Evolutionary conservation across 2,329 filamentous ascomycete genomes (phyloP).

Genomic region (Thelonectria olida): DNA sequence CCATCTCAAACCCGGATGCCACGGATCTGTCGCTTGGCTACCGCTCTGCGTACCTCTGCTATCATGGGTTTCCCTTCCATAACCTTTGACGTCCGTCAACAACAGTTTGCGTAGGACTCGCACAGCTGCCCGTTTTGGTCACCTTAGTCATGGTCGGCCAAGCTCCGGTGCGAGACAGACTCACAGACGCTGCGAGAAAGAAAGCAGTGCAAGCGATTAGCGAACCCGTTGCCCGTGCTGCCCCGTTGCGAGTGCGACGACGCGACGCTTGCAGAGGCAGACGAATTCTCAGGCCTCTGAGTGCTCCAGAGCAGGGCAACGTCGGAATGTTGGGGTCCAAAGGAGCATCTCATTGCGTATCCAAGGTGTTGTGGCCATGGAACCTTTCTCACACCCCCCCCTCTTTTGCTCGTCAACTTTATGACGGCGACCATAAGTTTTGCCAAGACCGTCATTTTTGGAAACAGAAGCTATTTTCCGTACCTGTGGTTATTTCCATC

Average conservation of each 20-base stretch:
- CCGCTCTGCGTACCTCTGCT: constrained; percentile 30
- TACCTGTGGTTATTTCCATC: background rate
- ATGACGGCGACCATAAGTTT: constrained; percentile 30
- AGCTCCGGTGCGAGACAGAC: constrained; percentile 13
- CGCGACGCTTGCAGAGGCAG: constrained; percentile 29
- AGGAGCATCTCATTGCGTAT: constrained; percentile 30
- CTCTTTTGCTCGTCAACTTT: constrained; percentile 13
- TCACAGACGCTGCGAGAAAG: no score
- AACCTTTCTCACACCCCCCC: constrained; percentile 12
- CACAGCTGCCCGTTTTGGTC: constrained; percentile 26
- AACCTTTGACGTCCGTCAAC: constrained; percentile 30
- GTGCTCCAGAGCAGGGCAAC: constrained; percentile 22
- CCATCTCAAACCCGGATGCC: constrained; percentile 16
- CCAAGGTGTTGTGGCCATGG: constrained; percentile 33
- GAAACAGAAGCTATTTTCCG: constrained; percentile 11
- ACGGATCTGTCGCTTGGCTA: constrained; percentile 21
- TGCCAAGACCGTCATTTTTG: constrained; percentile 11
- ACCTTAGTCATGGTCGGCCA: constrained; percentile 25
- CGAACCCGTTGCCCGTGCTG: background rate
- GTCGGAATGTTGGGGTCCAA: constrained; percentile 19
- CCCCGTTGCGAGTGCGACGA: background rate
- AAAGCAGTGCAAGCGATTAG: no score
- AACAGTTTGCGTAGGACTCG: constrained; percentile 18
- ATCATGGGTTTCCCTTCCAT: constrained; percentile 28
- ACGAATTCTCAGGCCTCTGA: constrained; percentile 32